Percentiles rank a stretch among this genome's conserved stretches.
phyloP scores from a whole-genome alignment of 352 stramenopile genomes.

The Phytopythium ostracodes region DNA sequence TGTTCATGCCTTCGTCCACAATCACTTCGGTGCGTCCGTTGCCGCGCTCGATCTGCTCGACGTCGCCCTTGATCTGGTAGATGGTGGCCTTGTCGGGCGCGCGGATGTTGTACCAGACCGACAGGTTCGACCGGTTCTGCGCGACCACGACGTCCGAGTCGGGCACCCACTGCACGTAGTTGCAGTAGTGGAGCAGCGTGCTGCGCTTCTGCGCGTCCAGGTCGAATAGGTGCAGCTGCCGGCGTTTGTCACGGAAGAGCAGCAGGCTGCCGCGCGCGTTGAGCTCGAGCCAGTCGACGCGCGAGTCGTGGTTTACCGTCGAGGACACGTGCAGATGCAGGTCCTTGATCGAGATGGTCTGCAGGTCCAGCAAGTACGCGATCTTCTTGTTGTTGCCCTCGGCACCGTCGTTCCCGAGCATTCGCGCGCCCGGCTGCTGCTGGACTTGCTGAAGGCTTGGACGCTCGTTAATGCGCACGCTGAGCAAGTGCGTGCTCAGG shows the following conservation, averaged over 20 bases:
- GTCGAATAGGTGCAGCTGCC: slow-evolving; percentile 91
- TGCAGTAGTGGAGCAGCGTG: slow-evolving; percentile 93
- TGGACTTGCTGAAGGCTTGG: slow-evolving; percentile 24
- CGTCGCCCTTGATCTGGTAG: slow-evolving; percentile 93
- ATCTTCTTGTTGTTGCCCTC: slow-evolving; percentile 90
- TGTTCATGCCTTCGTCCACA: slow-evolving; percentile 94
- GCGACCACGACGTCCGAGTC: slow-evolving; percentile 94
- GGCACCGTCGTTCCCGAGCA: slow-evolving; percentile 23
- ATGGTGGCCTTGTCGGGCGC: slow-evolving; percentile 92
- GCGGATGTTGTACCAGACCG: slow-evolving; percentile 96
- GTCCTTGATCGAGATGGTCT: slow-evolving; percentile 91
- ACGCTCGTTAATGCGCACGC: slow-evolving; percentile 91
- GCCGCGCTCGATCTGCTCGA: slow-evolving; percentile 92
- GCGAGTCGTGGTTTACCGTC: slow-evolving; percentile 90
- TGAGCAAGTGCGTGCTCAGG: slow-evolving; percentile 89
- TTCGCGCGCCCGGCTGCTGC: neutral
- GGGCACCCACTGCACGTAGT: slow-evolving; percentile 96
- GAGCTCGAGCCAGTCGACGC: slow-evolving; percentile 94
- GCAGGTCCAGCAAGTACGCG: slow-evolving; percentile 90
- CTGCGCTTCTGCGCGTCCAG: slow-evolving; percentile 80
- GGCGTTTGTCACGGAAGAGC: slow-evolving; percentile 91
- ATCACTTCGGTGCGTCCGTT: slow-evolving; percentile 94
- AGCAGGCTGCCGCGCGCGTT: slow-evolving; percentile 89
- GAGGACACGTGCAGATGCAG: slow-evolving; percentile 72
- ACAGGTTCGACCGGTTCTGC: slow-evolving; percentile 90